Conservation (phyloP, 1,139 yeast species). For the Blastobotrys raffinosifermentans region DNA sequence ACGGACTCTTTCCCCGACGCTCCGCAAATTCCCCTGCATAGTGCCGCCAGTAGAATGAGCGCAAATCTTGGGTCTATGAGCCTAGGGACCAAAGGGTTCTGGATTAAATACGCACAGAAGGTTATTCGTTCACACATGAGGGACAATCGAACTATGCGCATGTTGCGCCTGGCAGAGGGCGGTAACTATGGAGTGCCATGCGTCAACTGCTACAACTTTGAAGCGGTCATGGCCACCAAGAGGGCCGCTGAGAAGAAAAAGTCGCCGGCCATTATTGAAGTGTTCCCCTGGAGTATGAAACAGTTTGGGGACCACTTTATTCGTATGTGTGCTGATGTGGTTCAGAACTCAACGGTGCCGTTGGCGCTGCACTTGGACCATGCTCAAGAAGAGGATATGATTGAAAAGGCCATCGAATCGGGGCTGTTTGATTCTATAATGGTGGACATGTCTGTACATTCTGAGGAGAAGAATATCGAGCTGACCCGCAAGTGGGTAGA, state of each 20-base stretch:
- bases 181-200: constrained; percentile 10
- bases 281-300: constrained; percentile 29
- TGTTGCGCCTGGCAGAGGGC: constrained; percentile 5
- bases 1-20: too few relatives aligned
- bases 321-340: constrained; percentile 21
- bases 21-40: too few relatives aligned
- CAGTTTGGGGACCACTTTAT: constrained; percentile 23
- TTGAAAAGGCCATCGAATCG: constrained; percentile 20
- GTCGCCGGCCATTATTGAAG: constrained; percentile 27
- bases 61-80: background rate
- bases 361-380: constrained; percentile 28
- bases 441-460: constrained; percentile 28
- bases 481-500: constrained; percentile 21
- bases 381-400: constrained; percentile 15
- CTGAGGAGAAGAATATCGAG: constrained; percentile 22
- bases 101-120: background rate
- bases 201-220: constrained; percentile 22
- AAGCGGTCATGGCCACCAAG: constrained; percentile 25
- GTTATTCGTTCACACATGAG: background rate
- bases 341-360: constrained; percentile 24
- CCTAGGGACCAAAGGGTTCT: constrained; percentile 1
- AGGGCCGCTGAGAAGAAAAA: constrained; percentile 24
- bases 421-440: constrained; percentile 27
- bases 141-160: constrained; percentile 5
- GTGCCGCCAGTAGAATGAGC: constrained; percentile 7